A percentile compares a stretch with the other conserved stretches of the same genome.
Evolutionary conservation across 192 early-diverging fungal genomes (phyloP).

Genomic region (Blastocladiella britannica): DNA sequence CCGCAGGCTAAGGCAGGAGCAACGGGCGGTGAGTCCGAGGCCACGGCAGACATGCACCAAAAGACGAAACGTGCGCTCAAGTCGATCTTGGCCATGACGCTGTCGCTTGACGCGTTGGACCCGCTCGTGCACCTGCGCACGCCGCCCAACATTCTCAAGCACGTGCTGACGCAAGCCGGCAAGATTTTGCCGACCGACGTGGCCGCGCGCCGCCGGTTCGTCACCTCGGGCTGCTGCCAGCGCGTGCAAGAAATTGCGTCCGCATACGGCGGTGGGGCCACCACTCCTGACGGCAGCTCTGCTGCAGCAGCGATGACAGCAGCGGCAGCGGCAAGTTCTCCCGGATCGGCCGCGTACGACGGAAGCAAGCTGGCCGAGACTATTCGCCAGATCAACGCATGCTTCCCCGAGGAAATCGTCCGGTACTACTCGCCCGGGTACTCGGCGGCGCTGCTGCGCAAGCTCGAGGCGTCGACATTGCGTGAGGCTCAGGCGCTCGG

Average conservation of each 20-base stretch:
- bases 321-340: too few relatives aligned
- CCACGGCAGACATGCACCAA: constrained; percentile 23
- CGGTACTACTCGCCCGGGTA: constrained; percentile 38
- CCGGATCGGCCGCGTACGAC: not conserved
- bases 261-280: constrained; percentile 9
- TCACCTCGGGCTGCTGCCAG: constrained; percentile 26
- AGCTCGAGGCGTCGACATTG: constrained; percentile 12
- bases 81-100: constrained; percentile 27
- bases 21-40: too few relatives aligned
- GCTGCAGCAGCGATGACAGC: too few relatives aligned
- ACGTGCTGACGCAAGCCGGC: constrained; percentile 32
- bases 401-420: constrained; percentile 42
- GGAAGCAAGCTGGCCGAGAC: constrained; percentile 30
- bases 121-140: constrained; percentile 26
- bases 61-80: constrained; percentile 34
- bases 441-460: constrained; percentile 25
- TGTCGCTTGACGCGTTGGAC: constrained; percentile 24
- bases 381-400: constrained; percentile 30
- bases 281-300: too few relatives aligned
- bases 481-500: too few relatives aligned
- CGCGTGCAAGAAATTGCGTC: constrained; percentile 31
- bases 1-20: too few relatives aligned
- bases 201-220: constrained; percentile 25
- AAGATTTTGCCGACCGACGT: constrained; percentile 38
- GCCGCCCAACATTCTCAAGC: constrained; percentile 30